phyloP scores from a whole-genome alignment of 306 rosid genomes.

The Lotus japonicus region DNA sequence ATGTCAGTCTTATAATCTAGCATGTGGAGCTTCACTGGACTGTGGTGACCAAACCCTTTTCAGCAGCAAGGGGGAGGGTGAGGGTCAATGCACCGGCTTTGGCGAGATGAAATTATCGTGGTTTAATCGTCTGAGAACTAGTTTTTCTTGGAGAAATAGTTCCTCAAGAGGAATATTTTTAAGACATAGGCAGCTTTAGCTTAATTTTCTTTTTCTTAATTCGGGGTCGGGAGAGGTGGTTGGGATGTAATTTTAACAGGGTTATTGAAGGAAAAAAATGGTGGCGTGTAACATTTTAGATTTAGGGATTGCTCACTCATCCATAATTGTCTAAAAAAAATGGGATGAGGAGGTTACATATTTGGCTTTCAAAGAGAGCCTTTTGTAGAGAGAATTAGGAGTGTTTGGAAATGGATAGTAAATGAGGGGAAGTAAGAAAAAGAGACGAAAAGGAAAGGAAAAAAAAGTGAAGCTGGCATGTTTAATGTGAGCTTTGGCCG shows the following conservation, averaged over 20 bases:
- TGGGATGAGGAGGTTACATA: conserved; percentile 43
- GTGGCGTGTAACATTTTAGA: conserved; percentile 41
- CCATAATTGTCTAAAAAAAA: conserved; percentile 47
- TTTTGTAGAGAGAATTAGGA: conserved; percentile 53
- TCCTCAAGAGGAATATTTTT: conserved; percentile 48
- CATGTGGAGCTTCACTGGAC: conserved; percentile 94
- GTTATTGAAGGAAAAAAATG: conserved; percentile 32
- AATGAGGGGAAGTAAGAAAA: background rate
- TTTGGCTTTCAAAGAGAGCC: conserved; percentile 76
- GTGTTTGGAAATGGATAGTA: conserved; percentile 23
- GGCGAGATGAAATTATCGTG: conserved; percentile 61
- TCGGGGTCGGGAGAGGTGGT: background rate
- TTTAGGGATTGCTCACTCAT: conserved; percentile 45
- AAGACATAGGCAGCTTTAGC: conserved; percentile 46
- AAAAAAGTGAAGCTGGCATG: background rate
- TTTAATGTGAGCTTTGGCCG: conserved; percentile 53
- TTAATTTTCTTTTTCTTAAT: background rate
- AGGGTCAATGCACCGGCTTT: conserved; percentile 83
- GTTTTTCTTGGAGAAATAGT: conserved; percentile 45
- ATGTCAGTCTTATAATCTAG: conserved; percentile 75
- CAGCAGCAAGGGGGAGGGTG: conserved; percentile 70
- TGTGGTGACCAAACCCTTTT: conserved; percentile 91
- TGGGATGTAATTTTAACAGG: conserved; percentile 50
- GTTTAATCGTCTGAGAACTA: conserved; percentile 42
- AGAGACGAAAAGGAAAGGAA: background rate